Evolutionary conservation across 2,329 filamentous ascomycete genomes (phyloP).

Genomic region (Purpureocillium lavendulum): DNA sequence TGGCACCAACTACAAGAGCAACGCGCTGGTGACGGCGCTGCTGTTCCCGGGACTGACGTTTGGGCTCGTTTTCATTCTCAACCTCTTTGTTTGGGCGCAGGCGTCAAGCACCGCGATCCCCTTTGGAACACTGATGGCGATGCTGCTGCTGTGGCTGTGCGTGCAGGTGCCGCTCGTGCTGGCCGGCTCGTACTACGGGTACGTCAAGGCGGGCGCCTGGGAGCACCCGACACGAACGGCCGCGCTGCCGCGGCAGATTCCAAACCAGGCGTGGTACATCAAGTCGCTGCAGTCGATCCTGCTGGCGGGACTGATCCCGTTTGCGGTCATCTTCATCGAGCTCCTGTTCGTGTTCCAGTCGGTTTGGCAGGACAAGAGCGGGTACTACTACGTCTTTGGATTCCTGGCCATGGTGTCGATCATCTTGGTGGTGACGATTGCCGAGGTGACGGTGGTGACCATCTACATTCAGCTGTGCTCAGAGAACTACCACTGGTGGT

Average conservation of each 20-base stretch:
- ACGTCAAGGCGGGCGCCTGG: slow-evolving; percentile 58
- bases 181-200: slow-evolving; percentile 70
- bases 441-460: slow-evolving; percentile 75
- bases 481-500: slow-evolving; percentile 91
- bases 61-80: slow-evolving; percentile 66
- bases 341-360: slow-evolving; percentile 81
- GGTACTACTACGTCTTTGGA: slow-evolving; percentile 88
- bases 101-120: slow-evolving; percentile 82
- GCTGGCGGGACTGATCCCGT: slow-evolving; percentile 70
- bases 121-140: slow-evolving; percentile 66
- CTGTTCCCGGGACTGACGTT: slow-evolving; percentile 76
- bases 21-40: slow-evolving; percentile 67
- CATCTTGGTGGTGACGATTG: slow-evolving; percentile 67
- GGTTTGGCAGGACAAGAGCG: slow-evolving; percentile 83
- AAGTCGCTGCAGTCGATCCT: slow-evolving; percentile 55
- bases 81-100: slow-evolving; percentile 85
- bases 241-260: slow-evolving; percentile 63
- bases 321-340: slow-evolving; percentile 83
- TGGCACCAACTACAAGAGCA: slow-evolving; percentile 65
- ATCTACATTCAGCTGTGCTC: slow-evolving; percentile 76
- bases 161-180: slow-evolving; percentile 83
- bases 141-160: slow-evolving; percentile 72
- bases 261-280: slow-evolving; percentile 67
- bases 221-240: slow-evolving; percentile 76
- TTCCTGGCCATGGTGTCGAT: slow-evolving; percentile 68